A percentile compares a stretch with the other conserved stretches of the same genome.
Evolutionary conservation across 2,329 filamentous ascomycete genomes (phyloP).

Genomic region (Pezicula carpinea): DNA sequence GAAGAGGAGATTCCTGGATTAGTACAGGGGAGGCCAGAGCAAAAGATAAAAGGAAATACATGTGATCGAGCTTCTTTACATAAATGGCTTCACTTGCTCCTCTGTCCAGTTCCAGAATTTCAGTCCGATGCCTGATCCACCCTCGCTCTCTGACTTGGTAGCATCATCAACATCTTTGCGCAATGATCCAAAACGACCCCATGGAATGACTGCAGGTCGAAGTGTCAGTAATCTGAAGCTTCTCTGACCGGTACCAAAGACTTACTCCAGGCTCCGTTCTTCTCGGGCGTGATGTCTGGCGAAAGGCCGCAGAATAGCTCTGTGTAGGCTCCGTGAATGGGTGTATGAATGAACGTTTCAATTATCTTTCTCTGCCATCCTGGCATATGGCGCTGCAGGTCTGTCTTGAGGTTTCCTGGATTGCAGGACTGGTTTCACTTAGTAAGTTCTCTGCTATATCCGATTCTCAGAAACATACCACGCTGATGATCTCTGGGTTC

Average conservation of each 20-base stretch:
- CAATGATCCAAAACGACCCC: conserved; percentile 35
- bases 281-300: conserved; percentile 20
- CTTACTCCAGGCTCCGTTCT: conserved; percentile 23
- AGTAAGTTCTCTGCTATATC: not conserved
- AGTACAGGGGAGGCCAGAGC: not conserved
- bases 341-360: conserved; percentile 11
- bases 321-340: conserved; percentile 26
- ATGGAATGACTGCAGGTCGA: conserved; percentile 36
- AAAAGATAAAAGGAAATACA: not conserved
- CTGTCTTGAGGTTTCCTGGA: conserved; percentile 25
- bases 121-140: conserved; percentile 32
- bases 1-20: not conserved
- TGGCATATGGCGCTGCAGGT: conserved; percentile 13
- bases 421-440: conserved; percentile 18
- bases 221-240: conserved; percentile 1
- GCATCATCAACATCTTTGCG: conserved; percentile 29
- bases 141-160: conserved; percentile 29
- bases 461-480: conserved; percentile 18
- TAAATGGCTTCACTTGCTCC: conserved; percentile 31
- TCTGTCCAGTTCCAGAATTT: conserved; percentile 43
- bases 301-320: conserved; percentile 25
- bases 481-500: conserved; percentile 21
- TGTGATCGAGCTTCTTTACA: not conserved
- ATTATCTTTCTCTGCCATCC: conserved; percentile 9
- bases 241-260: not conserved